Evolutionary conservation across 768 basidiomycete species (phyloP).

Genomic region (Rhizopogon rudus): DNA sequence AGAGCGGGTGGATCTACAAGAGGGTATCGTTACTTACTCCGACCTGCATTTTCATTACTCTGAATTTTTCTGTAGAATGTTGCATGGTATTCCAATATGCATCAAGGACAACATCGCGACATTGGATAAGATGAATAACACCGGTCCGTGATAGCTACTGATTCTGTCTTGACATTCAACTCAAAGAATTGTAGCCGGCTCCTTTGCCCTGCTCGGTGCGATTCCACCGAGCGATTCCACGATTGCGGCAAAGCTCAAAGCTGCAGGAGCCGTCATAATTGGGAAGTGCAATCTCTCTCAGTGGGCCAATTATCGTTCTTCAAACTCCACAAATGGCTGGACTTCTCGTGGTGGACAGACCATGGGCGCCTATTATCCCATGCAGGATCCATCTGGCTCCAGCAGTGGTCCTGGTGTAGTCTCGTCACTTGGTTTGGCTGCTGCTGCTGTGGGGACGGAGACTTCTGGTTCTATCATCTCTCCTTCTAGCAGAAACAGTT

Average conservation of each 20-base stretch:
- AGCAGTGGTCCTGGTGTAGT: slow-evolving; percentile 50
- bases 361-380: slow-evolving; percentile 40
- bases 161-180: neutral
- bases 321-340: slow-evolving; percentile 39
- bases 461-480: slow-evolving; percentile 48
- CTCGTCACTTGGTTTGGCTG: slow-evolving; percentile 40
- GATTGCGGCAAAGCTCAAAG: neutral
- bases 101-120: neutral
- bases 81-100: neutral
- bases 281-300: slow-evolving; percentile 51
- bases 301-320: slow-evolving; percentile 39
- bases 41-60: neutral
- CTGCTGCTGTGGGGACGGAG: slow-evolving; percentile 39
- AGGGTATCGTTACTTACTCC: neutral
- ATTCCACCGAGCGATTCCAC: slow-evolving; percentile 2
- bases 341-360: slow-evolving; percentile 44
- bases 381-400: slow-evolving; percentile 46
- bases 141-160: neutral
- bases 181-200: neutral
- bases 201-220: neutral
- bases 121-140: neutral
- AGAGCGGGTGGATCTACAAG: neutral
- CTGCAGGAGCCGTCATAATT: slow-evolving; percentile 3
- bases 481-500: slow-evolving; percentile 43
- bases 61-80: neutral